These are phyloP conservation scores for Candida albicans DNA, from an alignment of 1,139 yeast genomes.

Conservation along the genomic window DNA sequence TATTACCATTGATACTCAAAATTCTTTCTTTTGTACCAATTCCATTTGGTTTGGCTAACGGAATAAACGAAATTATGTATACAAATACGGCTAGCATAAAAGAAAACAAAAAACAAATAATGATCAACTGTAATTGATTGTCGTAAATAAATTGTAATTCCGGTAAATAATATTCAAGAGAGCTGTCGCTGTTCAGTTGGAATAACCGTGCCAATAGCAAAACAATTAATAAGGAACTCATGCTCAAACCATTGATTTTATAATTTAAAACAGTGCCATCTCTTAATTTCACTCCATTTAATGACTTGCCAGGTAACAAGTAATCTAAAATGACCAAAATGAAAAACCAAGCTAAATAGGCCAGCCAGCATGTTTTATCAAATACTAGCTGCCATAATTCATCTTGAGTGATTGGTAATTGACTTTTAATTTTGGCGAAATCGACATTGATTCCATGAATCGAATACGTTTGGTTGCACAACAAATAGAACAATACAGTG, in stretches of 20 bases:
- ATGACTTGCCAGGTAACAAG: slow-evolving; percentile 68
- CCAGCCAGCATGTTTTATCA: slow-evolving; percentile 54
- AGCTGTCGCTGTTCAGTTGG: slow-evolving; percentile 28
- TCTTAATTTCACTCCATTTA: slow-evolving; percentile 69
- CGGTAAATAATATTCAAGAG: slow-evolving; percentile 48
- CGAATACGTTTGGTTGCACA: slow-evolving; percentile 57
- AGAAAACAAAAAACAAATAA: slow-evolving; percentile 65
- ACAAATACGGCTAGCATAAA: slow-evolving; percentile 61
- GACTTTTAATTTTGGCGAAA: slow-evolving; percentile 28
- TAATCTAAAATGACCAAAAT: slow-evolving; percentile 63
- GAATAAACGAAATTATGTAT: slow-evolving; percentile 66
- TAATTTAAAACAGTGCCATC: slow-evolving; percentile 72
- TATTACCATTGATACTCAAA: slow-evolving; percentile 83
- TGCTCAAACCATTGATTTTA: slow-evolving; percentile 75
- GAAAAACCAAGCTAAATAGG: slow-evolving; percentile 75
- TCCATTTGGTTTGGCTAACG: slow-evolving; percentile 52
- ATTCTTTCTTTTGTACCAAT: slow-evolving; percentile 62
- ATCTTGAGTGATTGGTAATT: slow-evolving; percentile 25
- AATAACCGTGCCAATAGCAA: slow-evolving; percentile 53
- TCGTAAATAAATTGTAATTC: slow-evolving; percentile 76
- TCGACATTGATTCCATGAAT: slow-evolving; percentile 49
- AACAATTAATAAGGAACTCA: slow-evolving; percentile 49
- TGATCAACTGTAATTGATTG: slow-evolving; percentile 63
- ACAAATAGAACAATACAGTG: slow-evolving; percentile 56
- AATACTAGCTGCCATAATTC: slow-evolving; percentile 31